phyloP scores from a whole-genome alignment of 169 alveolate genomes.

The Plasmodium relictum region DNA sequence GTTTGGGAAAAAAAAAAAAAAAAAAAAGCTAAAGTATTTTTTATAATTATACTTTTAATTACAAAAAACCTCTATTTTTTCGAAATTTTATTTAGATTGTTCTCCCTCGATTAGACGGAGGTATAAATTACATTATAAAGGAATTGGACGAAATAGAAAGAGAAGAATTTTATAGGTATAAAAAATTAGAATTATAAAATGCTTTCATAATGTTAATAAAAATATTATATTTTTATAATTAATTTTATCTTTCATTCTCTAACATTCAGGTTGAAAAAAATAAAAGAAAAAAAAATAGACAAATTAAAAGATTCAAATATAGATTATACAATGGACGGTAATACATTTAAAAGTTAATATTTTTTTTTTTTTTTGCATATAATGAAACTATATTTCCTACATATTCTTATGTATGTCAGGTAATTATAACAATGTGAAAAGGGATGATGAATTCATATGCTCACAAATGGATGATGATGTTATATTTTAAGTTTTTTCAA shows the following conservation, averaged over 20 bases:
- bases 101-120: slow-evolving; percentile 93
- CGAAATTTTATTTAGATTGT: slow-evolving; percentile 83
- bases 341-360: too few relatives aligned
- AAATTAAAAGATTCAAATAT: slow-evolving; percentile 33
- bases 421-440: slow-evolving; percentile 20
- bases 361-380: too few relatives aligned
- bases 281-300: slow-evolving; percentile 74
- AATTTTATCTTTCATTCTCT: slow-evolving; percentile 78
- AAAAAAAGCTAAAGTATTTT: background rate
- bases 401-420: background rate
- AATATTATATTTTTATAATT: background rate
- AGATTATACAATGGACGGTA: slow-evolving; percentile 33
- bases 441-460: slow-evolving; percentile 18
- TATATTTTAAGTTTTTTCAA: slow-evolving; percentile 33
- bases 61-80: background rate
- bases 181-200: slow-evolving; percentile 20
- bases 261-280: slow-evolving; percentile 48
- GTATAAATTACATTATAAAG: slow-evolving; percentile 93
- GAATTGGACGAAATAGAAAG: slow-evolving; percentile 96
- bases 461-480: slow-evolving; percentile 74
- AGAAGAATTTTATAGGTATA: slow-evolving; percentile 92
- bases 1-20: background rate
- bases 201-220: background rate
- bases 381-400: background rate
- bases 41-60: background rate